Evolutionary conservation across 2,329 filamentous ascomycete species (phyloP).

Genomic region (Elsinoe necatrix): DNA sequence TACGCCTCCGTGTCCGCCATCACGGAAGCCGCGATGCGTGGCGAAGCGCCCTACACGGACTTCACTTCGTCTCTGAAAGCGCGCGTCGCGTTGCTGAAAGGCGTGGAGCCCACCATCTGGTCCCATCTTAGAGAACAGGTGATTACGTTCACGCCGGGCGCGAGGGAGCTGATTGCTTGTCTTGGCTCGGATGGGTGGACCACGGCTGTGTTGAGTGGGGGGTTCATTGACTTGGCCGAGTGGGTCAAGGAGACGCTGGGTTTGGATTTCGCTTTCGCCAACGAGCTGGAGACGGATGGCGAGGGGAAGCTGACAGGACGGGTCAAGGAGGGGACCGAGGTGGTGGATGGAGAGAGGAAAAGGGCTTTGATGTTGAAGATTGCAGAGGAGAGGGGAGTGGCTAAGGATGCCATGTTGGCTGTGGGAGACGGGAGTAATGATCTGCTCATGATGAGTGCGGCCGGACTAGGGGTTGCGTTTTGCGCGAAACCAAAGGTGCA

Average conservation of each 20-base stretch:
- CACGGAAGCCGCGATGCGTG: conserved; percentile 89
- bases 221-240: conserved; percentile 78
- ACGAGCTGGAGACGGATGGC: conserved; percentile 63
- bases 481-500: conserved; percentile 79
- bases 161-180: conserved; percentile 61
- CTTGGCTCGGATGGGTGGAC: conserved; percentile 74
- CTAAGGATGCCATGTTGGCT: conserved; percentile 59
- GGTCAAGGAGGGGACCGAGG: conserved; percentile 57
- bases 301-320: conserved; percentile 58
- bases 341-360: conserved; percentile 71
- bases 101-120: conserved; percentile 63
- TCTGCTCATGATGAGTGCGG: conserved; percentile 66
- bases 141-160: conserved; percentile 75
- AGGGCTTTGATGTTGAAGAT: conserved; percentile 62
- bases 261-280: conserved; percentile 81
- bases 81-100: conserved; percentile 71
- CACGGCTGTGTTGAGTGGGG: conserved; percentile 84
- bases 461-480: conserved; percentile 71
- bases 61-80: conserved; percentile 78
- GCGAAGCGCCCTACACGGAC: conserved; percentile 62
- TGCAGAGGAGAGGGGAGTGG: conserved; percentile 57
- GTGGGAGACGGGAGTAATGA: conserved; percentile 80
- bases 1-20: conserved; percentile 71
- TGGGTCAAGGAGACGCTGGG: conserved; percentile 77
- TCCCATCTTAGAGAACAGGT: conserved; percentile 59